These are phyloP conservation scores for Didymellaceae sp. DNA, from an alignment of 2,329 filamentous ascomycete species.

Conservation along the genomic window DNA sequence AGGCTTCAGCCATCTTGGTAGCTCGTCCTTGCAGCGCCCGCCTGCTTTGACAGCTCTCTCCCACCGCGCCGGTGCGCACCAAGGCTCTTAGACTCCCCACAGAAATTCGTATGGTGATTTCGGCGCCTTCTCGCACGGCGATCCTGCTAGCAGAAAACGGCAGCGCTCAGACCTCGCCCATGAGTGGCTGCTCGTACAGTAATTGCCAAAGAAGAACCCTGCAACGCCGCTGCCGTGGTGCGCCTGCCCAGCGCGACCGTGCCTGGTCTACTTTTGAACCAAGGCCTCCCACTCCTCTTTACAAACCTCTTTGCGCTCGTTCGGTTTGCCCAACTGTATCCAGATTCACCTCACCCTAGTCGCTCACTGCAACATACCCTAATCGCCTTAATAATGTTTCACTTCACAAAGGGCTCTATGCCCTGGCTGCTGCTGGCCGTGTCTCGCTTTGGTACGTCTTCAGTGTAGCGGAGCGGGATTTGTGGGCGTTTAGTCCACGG, in stretches of 20 bases:
- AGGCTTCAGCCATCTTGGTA: neutral
- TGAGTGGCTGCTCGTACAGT: constrained; percentile 21
- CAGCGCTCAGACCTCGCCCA: constrained; percentile 15
- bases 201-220: constrained; percentile 16
- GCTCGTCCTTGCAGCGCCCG: constrained; percentile 13
- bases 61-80: constrained; percentile 16
- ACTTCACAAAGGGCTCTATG: constrained; percentile 29
- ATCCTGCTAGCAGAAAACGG: constrained; percentile 15
- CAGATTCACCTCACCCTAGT: constrained; percentile 23
- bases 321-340: constrained; percentile 20
- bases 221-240: constrained; percentile 13
- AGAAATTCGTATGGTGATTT: constrained; percentile 32
- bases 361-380: constrained; percentile 27
- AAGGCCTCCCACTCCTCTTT: constrained; percentile 16
- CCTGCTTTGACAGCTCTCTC: constrained; percentile 18
- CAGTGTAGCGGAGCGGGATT: neutral
- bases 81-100: constrained; percentile 23
- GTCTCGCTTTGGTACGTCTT: constrained; percentile 40
- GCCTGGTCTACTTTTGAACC: constrained; percentile 12
- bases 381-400: constrained; percentile 27
- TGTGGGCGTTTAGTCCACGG: neutral
- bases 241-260: constrained; percentile 13
- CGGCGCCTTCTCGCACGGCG: constrained; percentile 21
- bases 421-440: constrained; percentile 40
- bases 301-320: constrained; percentile 21